These are phyloP conservation scores for Letharia lupina DNA, from an alignment of 495 filamentous ascomycete genomes.

Conservation along the genomic window DNA sequence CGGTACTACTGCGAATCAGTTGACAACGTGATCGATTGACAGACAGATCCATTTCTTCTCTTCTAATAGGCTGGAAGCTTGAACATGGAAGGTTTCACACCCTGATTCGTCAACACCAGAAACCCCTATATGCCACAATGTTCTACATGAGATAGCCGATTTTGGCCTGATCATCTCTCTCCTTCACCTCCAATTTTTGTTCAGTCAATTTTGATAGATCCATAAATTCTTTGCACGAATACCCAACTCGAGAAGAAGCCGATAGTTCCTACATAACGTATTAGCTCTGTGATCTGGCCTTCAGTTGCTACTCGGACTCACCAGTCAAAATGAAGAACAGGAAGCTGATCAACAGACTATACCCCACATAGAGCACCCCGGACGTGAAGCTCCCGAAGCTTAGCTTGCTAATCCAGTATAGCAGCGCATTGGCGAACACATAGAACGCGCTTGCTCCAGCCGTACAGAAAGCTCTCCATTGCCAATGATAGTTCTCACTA, in stretches of 20 bases:
- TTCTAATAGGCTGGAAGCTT: background rate
- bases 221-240: conserved; percentile 88
- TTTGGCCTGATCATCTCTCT: background rate
- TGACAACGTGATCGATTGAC: background rate
- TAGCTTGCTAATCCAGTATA: conserved; percentile 81
- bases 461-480: conserved; percentile 86
- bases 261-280: conserved; percentile 60
- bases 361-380: conserved; percentile 86
- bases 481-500: conserved; percentile 97
- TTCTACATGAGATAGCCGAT: conserved; percentile 12
- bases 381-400: conserved; percentile 76
- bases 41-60: background rate
- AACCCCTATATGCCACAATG: conserved; percentile 2
- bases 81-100: background rate
- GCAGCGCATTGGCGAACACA: conserved; percentile 77
- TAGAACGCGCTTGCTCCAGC: conserved; percentile 83
- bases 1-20: background rate
- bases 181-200: background rate
- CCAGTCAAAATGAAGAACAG: conserved; percentile 90
- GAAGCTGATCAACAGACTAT: conserved; percentile 80
- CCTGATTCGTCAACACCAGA: background rate
- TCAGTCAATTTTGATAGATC: conserved; percentile 92
- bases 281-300: conserved; percentile 21
- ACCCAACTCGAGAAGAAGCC: conserved; percentile 92
- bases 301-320: conserved; percentile 37